Conservation (phyloP, 208 protist genomes). For the Trypanosoma cruzi region DNA sequence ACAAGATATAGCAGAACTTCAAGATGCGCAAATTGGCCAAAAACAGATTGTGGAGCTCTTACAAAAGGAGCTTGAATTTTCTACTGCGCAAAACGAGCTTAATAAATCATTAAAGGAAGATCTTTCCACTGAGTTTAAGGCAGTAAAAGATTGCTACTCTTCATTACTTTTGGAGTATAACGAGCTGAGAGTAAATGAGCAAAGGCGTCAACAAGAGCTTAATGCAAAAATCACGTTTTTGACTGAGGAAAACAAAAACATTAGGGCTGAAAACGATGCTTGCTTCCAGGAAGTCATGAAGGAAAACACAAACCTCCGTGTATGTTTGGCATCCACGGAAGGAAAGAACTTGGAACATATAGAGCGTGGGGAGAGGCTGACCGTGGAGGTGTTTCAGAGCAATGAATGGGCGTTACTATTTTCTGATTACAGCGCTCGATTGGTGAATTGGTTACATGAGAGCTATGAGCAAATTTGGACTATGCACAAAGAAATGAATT, state of each 20-base stretch:
- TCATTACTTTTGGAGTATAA: constrained; percentile 56
- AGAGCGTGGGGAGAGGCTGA: constrained; percentile 11
- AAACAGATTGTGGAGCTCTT: constrained; percentile 9
- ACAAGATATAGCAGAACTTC: constrained; percentile 23
- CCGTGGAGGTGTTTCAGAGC: neutral
- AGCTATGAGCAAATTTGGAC: neutral
- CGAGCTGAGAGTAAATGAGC: constrained; percentile 25
- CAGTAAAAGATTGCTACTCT: constrained; percentile 69
- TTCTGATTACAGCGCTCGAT: neutral
- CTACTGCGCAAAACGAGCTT: neutral
- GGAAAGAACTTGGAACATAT: neutral
- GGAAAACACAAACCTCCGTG: constrained; percentile 7
- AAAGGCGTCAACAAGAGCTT: constrained; percentile 30
- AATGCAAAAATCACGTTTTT: constrained; percentile 16
- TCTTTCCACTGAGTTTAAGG: constrained; percentile 44
- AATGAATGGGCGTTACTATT: constrained; percentile 2
- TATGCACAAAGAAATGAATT: neutral
- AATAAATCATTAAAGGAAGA: constrained; percentile 34
- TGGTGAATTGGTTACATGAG: neutral
- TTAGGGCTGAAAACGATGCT: constrained; percentile 11
- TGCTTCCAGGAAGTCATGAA: constrained; percentile 2
- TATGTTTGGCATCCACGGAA: constrained; percentile 1
- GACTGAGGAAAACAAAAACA: constrained; percentile 7
- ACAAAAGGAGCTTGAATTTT: constrained; percentile 16
- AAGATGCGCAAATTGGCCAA: constrained; percentile 20